Percentiles rank a stretch among this genome's conserved stretches.
These are phyloP conservation scores for Panicum virgatum DNA, from an alignment of 202 grass and related monocot species.

Conservation along the genomic window DNA sequence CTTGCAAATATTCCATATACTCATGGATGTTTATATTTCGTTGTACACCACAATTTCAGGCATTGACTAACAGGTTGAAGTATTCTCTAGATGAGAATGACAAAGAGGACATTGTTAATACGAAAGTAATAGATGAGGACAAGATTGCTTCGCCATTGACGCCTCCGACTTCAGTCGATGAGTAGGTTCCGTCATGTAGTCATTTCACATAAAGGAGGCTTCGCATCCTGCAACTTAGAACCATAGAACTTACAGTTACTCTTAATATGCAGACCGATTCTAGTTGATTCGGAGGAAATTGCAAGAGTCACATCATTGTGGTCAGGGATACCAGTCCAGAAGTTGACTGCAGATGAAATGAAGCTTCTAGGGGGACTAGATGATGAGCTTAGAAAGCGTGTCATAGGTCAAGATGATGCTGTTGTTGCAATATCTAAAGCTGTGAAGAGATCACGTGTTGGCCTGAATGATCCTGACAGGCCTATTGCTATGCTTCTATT, in stretches of 20 bases:
- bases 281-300: slow-evolving; percentile 90
- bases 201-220: slow-evolving; percentile 21
- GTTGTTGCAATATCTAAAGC: slow-evolving; percentile 77
- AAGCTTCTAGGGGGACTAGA: slow-evolving; percentile 80
- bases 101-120: slow-evolving; percentile 37
- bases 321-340: slow-evolving; percentile 92
- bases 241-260: slow-evolving; percentile 11
- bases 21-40: slow-evolving; percentile 39
- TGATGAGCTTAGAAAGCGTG: slow-evolving; percentile 77
- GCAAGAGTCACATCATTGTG: slow-evolving; percentile 82
- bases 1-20: slow-evolving; percentile 21
- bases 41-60: slow-evolving; percentile 45
- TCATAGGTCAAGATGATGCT: slow-evolving; percentile 97
- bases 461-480: slow-evolving; percentile 80
- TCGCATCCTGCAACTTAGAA: slow-evolving; percentile 17
- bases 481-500: slow-evolving; percentile 89
- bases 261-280: slow-evolving; percentile 47
- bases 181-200: slow-evolving; percentile 57
- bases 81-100: slow-evolving; percentile 73
- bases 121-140: slow-evolving; percentile 39
- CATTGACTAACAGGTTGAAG: slow-evolving; percentile 70
- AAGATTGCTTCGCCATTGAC: slow-evolving; percentile 31
- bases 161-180: slow-evolving; percentile 38
- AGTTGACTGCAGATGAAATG: slow-evolving; percentile 78
- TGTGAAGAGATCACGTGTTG: slow-evolving; percentile 92